phyloP scores from a whole-genome alignment of 2,329 filamentous ascomycete genomes.

The Emmonsia crescens region DNA sequence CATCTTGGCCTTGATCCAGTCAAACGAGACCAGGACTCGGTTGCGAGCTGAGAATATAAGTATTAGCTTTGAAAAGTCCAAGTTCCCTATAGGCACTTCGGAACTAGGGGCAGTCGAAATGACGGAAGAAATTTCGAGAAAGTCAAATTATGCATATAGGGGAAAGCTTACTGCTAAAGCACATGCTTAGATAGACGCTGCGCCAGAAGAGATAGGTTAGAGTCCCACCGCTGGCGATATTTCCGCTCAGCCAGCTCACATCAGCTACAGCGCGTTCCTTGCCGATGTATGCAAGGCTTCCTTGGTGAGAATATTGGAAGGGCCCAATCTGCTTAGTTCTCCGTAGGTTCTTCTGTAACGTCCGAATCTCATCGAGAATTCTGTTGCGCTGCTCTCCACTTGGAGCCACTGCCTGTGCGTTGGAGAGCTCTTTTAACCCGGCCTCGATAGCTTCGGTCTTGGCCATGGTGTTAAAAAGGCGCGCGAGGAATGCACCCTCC shows the following conservation, averaged over 20 bases:
- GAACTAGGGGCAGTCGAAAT: neutral
- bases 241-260: constrained; percentile 94
- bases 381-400: constrained; percentile 47
- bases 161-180: constrained; percentile 83
- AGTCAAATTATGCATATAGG: neutral
- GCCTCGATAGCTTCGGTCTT: constrained; percentile 76
- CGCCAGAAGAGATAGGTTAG: constrained; percentile 98
- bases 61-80: neutral
- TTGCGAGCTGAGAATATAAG: constrained; percentile 58
- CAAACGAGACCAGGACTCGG: constrained; percentile 79
- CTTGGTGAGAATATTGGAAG: constrained; percentile 98
- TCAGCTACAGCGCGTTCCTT: constrained; percentile 97
- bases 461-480: constrained; percentile 98
- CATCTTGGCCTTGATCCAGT: constrained; percentile 94
- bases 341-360: constrained; percentile 73
- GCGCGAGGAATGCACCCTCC: constrained; percentile 88
- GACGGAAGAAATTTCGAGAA: neutral
- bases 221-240: constrained; percentile 84
- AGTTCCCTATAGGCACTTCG: neutral
- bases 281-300: constrained; percentile 92
- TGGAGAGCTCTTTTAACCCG: constrained; percentile 59
- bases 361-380: constrained; percentile 66
- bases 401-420: constrained; percentile 56
- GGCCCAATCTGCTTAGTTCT: constrained; percentile 91
- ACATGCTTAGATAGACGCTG: constrained; percentile 97